Base-by-base conservation (phyloP, 768 basidiomycete species). In the Naematelia aurantialba region DNA sequence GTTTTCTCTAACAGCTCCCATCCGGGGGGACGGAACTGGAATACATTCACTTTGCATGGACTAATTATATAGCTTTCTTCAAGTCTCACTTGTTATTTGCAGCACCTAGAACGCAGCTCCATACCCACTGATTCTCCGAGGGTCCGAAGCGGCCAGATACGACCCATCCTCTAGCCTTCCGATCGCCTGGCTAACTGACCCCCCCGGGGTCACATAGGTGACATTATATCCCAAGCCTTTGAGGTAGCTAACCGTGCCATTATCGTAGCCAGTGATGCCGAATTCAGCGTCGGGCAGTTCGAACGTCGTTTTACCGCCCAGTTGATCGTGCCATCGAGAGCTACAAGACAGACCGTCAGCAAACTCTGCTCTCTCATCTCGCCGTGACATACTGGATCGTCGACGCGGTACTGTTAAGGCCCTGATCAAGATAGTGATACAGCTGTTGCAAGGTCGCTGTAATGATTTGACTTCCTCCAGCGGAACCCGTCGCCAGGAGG, bases 401-500 rank as follows among this genome's bases (percentile, higher is more conserved):
- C 17, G 26, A 42, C 29, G 25, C 52, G 24, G 52, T 62, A 11
- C 60, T 60, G 27, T 66, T 67, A 29, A 77, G 48, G 0, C 73
- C 74, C 26, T 76, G 75, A 48, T 80, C 79, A 24, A 80, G 59
- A 53, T 72, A 68, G 60, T 79, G 73, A 63, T 78, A 63, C 21
- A 79, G 60, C 47, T 79, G 60, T 56, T 80, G 78, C 25, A 79
- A 61, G 13, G 78, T 80, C 11, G 78, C 72, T 10, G 79, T 80
- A 61, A 79, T 78, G 68, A 78, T 78, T 21, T 70, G 65, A 21
- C 63, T 66, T 10, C 79, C 79, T 14, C 79, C 79, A 12, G 79
- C 79, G 0, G 75, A 72, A 25, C 79, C 79, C 0, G 79, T 79
- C 5, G 79, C 78, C 50, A 79, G 75, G 25, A 71, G 59, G 26